Percentiles rank a stretch among this genome's conserved stretches.
phyloP scores from a whole-genome alignment of 164 flowering plant species.

The Hamamelis virginiana region DNA sequence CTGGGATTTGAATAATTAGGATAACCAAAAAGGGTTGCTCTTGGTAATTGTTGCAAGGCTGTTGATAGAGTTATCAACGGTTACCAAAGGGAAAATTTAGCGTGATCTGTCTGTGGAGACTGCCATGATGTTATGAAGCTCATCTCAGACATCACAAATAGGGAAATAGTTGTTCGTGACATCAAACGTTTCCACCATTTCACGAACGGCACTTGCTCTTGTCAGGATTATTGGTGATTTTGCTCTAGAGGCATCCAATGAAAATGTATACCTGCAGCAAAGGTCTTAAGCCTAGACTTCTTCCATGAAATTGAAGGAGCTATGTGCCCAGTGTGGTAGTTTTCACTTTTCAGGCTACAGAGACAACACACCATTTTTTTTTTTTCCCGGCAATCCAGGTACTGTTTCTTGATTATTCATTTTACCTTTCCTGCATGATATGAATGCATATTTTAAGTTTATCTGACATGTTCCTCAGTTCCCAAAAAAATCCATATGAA shows the following conservation, averaged over 20 bases:
- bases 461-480: no score
- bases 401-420: neutral
- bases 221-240: slow-evolving; percentile 50
- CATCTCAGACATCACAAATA: slow-evolving; percentile 33
- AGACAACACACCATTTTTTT: neutral
- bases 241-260: neutral
- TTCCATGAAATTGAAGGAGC: neutral
- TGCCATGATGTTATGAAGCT: slow-evolving; percentile 51
- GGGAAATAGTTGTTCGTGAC: slow-evolving; percentile 48
- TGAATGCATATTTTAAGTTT: no score
- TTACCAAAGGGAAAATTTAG: no score
- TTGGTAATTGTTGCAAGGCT: no score
- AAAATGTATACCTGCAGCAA: neutral
- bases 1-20: no score
- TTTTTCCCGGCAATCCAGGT: neutral
- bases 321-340: neutral
- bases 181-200: slow-evolving; percentile 51
- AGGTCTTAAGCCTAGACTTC: no score
- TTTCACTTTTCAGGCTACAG: neutral
- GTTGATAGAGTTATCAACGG: no score
- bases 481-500: neutral
- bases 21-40: no score
- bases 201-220: slow-evolving; percentile 43
- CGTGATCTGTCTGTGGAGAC: slow-evolving; percentile 46
- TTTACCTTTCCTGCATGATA: neutral